Conservation (phyloP, 306 rosid species). For the Mimosa bimucronata region DNA sequence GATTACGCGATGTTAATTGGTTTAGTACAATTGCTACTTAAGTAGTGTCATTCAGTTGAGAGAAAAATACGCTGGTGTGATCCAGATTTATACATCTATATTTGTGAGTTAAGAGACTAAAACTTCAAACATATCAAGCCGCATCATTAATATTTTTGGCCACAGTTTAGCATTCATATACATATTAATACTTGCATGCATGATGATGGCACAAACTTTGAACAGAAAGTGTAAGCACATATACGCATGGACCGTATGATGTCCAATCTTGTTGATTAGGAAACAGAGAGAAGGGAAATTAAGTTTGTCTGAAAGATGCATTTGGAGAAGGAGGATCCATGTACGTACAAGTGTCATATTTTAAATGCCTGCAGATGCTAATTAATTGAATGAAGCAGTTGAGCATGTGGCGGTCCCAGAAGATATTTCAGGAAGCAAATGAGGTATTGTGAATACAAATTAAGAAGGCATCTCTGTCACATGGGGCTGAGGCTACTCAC, state of each 20-base stretch:
- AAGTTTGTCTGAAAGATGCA: constrained; percentile 27
- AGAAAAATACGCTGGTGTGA: background rate
- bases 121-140: too few relatives aligned
- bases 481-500: constrained; percentile 43
- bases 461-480: constrained; percentile 46
- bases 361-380: constrained; percentile 17
- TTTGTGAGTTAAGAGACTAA: background rate
- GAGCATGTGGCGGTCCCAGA: constrained; percentile 51
- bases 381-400: constrained; percentile 19
- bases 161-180: background rate
- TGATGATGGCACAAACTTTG: background rate
- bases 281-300: background rate
- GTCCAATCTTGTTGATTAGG: constrained; percentile 4
- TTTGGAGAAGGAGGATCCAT: background rate
- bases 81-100: background rate
- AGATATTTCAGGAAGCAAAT: constrained; percentile 34
- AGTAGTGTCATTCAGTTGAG: background rate
- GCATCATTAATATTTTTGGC: too few relatives aligned
- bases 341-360: constrained; percentile 10
- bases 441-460: constrained; percentile 43
- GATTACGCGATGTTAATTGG: background rate
- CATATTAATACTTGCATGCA: background rate
- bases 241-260: constrained; percentile 47
- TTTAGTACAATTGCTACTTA: background rate
- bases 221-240: constrained; percentile 37